Evolutionary conservation across 177 flowering plant genomes (phyloP).

Genomic region (Vitis hybrid): DNA sequence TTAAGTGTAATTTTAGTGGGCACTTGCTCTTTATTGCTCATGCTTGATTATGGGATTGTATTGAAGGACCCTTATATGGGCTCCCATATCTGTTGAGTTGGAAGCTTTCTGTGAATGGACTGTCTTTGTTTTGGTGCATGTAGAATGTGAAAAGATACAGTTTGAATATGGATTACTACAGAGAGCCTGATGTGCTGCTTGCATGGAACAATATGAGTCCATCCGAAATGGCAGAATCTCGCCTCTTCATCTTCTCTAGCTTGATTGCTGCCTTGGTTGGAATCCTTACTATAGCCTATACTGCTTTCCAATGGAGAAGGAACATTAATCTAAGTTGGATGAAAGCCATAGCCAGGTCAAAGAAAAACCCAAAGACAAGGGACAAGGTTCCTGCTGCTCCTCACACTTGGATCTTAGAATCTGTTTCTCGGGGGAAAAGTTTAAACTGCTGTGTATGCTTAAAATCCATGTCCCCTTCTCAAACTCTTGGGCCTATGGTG

Average conservation of each 20-base stretch:
- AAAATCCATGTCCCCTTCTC: slow-evolving; percentile 67
- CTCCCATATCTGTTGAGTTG: too few relatives aligned
- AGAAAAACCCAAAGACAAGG: slow-evolving; percentile 73
- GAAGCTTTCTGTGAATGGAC: too few relatives aligned
- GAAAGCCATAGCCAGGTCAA: slow-evolving; percentile 89
- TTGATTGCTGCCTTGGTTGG: slow-evolving; percentile 75
- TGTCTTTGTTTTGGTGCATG: not conserved
- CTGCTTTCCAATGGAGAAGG: slow-evolving; percentile 93
- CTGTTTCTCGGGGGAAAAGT: slow-evolving; percentile 74
- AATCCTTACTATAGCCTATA: slow-evolving; percentile 69
- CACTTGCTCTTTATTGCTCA: too few relatives aligned
- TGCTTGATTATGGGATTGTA: too few relatives aligned
- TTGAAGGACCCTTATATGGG: too few relatives aligned
- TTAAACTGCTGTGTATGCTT: slow-evolving; percentile 91
- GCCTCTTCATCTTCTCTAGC: slow-evolving; percentile 58
- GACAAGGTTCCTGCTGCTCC: slow-evolving; percentile 66
- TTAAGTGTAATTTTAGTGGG: too few relatives aligned
- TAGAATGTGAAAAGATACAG: not conserved
- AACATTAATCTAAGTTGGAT: slow-evolving; percentile 84
- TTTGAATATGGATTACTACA: slow-evolving; percentile 55
- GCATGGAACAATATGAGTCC: slow-evolving; percentile 43
- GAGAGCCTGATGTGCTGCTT: slow-evolving; percentile 29
- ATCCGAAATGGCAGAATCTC: slow-evolving; percentile 54
- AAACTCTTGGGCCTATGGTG: slow-evolving; percentile 71
- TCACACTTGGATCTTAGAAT: slow-evolving; percentile 75